These are phyloP conservation scores for Haplographium delicatum DNA, from an alignment of 495 filamentous ascomycete genomes.

Conservation along the genomic window DNA sequence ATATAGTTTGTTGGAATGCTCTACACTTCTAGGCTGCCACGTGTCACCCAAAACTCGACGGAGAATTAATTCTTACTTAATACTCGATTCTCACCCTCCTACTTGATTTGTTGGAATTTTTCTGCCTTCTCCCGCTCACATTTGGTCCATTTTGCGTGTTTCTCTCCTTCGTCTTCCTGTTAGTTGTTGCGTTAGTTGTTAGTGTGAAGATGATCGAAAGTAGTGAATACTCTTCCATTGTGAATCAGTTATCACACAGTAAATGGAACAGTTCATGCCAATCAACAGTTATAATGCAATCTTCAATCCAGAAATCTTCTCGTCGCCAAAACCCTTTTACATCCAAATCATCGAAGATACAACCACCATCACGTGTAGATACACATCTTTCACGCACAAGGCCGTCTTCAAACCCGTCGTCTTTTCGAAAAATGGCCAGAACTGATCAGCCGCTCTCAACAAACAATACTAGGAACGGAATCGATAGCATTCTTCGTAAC, in stretches of 20 bases:
- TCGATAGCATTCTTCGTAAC: slow-evolving; percentile 14
- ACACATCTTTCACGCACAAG: background rate
- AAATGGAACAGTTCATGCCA: slow-evolving; percentile 2
- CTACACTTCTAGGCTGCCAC: slow-evolving; percentile 15
- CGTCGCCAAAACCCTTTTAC: background rate
- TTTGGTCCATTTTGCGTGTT: too few relatives aligned
- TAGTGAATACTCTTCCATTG: slow-evolving; percentile 5
- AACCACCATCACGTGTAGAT: background rate
- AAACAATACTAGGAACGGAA: too few relatives aligned
- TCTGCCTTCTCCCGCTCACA: background rate
- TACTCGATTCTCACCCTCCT: background rate
- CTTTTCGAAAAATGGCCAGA: background rate
- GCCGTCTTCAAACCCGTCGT: background rate
- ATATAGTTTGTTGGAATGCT: slow-evolving; percentile 17
- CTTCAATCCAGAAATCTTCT: slow-evolving; percentile 3
- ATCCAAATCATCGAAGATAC: background rate
- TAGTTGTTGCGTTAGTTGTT: background rate
- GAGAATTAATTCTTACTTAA: slow-evolving; percentile 12
- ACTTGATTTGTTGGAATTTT: background rate
- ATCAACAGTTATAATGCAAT: slow-evolving; percentile 9
- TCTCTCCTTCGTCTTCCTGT: background rate
- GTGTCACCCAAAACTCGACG: slow-evolving; percentile 9
- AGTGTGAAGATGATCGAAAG: slow-evolving; percentile 10
- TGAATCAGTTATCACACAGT: slow-evolving; percentile 1
- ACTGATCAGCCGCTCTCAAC: too few relatives aligned